A percentile compares a stretch with the other conserved stretches of the same genome.
phyloP scores from a whole-genome alignment of 2,329 filamentous ascomycete species.

The Ophiosphaerella narmari region DNA sequence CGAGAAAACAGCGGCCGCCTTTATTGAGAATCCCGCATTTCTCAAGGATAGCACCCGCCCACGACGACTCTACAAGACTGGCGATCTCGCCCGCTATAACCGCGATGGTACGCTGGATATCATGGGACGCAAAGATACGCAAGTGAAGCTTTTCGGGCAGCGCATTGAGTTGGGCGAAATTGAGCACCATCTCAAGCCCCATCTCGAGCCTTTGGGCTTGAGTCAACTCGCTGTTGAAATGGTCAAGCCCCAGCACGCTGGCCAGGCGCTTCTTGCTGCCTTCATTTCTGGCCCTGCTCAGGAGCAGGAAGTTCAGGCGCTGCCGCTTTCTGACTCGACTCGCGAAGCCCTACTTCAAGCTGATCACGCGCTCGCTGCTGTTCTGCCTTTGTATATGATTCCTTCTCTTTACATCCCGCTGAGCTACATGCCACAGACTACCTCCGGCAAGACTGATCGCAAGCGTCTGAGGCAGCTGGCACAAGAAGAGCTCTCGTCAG shows the following conservation, averaged over 20 bases:
- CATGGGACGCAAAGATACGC: constrained; percentile 21
- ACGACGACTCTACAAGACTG: constrained; percentile 3
- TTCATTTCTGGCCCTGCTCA: constrained; percentile 15
- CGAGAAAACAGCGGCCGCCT: constrained; percentile 32
- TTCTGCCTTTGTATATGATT: constrained; percentile 47
- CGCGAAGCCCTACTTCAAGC: constrained; percentile 9
- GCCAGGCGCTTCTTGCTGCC: constrained; percentile 15
- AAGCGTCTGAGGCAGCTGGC: constrained; percentile 8
- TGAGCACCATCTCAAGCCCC: constrained; percentile 9
- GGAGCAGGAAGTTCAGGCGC: constrained; percentile 1
- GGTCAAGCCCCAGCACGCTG: constrained; percentile 17
- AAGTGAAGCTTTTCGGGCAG: constrained; percentile 44
- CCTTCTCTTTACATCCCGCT: constrained; percentile 48
- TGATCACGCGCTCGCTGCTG: constrained; percentile 13
- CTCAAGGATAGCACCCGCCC: constrained; percentile 8
- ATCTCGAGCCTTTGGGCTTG: constrained; percentile 11
- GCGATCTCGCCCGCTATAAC: constrained; percentile 1
- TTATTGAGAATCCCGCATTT: constrained; percentile 31
- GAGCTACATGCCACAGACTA: constrained; percentile 41
- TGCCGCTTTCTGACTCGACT: neutral
- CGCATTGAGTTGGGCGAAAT: constrained; percentile 49
- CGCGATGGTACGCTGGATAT: constrained; percentile 15
- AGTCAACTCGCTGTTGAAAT: constrained; percentile 10
- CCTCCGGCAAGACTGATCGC: constrained; percentile 39
- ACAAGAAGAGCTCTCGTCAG: no score